Percentiles rank a stretch among this genome's conserved stretches.
These are phyloP conservation scores for Aureoboletus auriporus DNA, from an alignment of 768 basidiomycete species.

Conservation along the genomic window DNA sequence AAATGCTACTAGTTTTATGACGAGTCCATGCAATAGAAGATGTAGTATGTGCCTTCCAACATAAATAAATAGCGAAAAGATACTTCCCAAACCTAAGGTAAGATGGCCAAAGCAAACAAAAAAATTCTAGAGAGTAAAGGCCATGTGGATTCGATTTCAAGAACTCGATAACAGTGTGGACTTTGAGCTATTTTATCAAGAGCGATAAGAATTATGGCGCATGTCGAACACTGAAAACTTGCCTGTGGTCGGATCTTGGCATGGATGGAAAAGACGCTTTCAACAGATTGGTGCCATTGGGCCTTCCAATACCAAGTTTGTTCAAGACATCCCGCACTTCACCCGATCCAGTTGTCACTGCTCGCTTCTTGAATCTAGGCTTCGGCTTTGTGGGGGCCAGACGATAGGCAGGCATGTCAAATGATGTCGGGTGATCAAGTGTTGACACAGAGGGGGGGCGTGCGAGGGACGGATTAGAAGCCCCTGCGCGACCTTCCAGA, in stretches of 20 bases:
- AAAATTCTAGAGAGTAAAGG: slow-evolving; percentile 4
- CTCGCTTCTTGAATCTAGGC: slow-evolving; percentile 53
- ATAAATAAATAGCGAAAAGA: slow-evolving; percentile 20
- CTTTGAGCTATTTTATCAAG: slow-evolving; percentile 10
- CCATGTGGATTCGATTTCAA: slow-evolving; percentile 6
- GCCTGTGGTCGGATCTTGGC: slow-evolving; percentile 44
- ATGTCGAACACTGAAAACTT: slow-evolving; percentile 10
- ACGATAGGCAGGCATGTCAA: slow-evolving; percentile 37
- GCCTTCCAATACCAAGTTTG: slow-evolving; percentile 79
- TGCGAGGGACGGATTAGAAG: slow-evolving; percentile 71
- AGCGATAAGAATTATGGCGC: slow-evolving; percentile 1
- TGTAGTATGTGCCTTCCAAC: slow-evolving; percentile 14
- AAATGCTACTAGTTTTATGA: slow-evolving; percentile 10
- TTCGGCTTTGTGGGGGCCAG: slow-evolving; percentile 47
- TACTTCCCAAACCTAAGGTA: slow-evolving; percentile 8
- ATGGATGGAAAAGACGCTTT: slow-evolving; percentile 68
- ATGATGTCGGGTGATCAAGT: slow-evolving; percentile 61
- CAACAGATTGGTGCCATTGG: slow-evolving; percentile 51
- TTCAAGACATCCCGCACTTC: slow-evolving; percentile 83
- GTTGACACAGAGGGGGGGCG: slow-evolving; percentile 75
- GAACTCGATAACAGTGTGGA: slow-evolving; percentile 10
- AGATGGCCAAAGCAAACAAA: slow-evolving; percentile 3
- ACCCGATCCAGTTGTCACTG: slow-evolving; percentile 47
- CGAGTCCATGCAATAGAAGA: slow-evolving; percentile 7
- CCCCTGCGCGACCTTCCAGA: slow-evolving; percentile 77